Evolutionary conservation across 176 grass and related monocot genomes (phyloP).

Genomic region (Zea luxurians): DNA sequence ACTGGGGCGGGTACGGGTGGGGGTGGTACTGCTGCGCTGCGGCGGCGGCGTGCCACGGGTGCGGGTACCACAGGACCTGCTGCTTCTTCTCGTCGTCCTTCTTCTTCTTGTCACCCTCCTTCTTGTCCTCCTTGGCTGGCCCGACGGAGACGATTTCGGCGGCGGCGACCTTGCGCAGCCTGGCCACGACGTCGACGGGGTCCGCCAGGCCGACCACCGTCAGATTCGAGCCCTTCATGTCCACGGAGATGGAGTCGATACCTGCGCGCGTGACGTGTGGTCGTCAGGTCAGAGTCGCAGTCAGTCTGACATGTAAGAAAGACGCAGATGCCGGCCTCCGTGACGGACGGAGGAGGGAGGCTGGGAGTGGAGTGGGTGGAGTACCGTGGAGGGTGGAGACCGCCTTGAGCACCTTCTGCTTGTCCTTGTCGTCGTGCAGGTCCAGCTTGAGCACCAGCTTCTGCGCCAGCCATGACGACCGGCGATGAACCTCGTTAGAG

Average conservation of each 20-base stretch:
- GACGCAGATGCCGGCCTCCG: no score
- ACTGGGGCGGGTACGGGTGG: constrained; percentile 17
- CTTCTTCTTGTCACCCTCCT: constrained; percentile 43
- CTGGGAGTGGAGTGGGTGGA: no score
- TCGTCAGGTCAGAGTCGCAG: background rate
- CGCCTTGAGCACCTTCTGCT: constrained; percentile 70
- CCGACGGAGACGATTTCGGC: constrained; percentile 51
- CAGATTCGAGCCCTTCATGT: constrained; percentile 72
- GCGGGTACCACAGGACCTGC: constrained; percentile 18
- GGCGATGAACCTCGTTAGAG: no score
- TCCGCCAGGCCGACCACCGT: constrained; percentile 64
- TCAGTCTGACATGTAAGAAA: no score
- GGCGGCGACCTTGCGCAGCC: constrained; percentile 48
- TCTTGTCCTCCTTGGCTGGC: constrained; percentile 41
- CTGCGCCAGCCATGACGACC: constrained; percentile 14
- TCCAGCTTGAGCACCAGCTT: constrained; percentile 76
- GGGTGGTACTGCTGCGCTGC: background rate
- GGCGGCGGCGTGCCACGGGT: background rate
- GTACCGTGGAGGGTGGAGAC: constrained; percentile 65
- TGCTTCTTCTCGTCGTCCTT: constrained; percentile 5
- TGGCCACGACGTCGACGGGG: constrained; percentile 52
- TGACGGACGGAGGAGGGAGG: constrained; percentile 1
- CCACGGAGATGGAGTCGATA: constrained; percentile 58
- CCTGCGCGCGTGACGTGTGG: constrained; percentile 16
- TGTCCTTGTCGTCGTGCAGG: constrained; percentile 72